Conservation (phyloP, 1,139 yeast genomes). For the Wickerhamomyces sp. region DNA sequence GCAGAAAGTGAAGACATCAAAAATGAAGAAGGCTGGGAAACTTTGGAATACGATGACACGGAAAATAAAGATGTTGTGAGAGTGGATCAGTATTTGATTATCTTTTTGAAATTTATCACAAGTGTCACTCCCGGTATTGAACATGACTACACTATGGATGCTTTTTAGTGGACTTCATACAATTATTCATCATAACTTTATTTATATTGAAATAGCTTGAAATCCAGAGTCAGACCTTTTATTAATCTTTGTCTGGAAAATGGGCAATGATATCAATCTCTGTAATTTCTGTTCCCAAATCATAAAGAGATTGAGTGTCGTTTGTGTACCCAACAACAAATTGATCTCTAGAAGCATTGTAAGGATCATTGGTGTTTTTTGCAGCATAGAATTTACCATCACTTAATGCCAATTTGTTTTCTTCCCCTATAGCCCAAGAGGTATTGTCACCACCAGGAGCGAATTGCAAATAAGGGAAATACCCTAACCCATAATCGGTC, state of each 20-base stretch:
- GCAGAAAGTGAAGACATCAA: constrained; percentile 31
- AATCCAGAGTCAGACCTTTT: no score
- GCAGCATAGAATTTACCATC: constrained; percentile 9
- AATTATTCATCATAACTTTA: no score
- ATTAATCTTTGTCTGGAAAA: background rate
- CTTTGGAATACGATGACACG: constrained; percentile 32
- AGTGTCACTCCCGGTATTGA: constrained; percentile 98
- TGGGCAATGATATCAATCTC: background rate
- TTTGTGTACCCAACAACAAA: constrained; percentile 8
- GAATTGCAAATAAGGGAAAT: constrained; percentile 11
- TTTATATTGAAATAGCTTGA: no score
- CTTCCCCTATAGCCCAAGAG: constrained; percentile 4
- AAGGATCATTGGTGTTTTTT: constrained; percentile 14
- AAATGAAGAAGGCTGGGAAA: constrained; percentile 48
- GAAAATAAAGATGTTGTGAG: constrained; percentile 51
- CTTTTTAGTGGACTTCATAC: constrained; percentile 14
- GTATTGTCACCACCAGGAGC: constrained; percentile 4
- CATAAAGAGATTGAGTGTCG: background rate
- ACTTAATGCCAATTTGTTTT: background rate
- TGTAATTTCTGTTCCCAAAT: background rate
- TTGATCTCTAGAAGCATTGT: constrained; percentile 5
- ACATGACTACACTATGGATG: constrained; percentile 93
- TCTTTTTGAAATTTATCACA: constrained; percentile 88
- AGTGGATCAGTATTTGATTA: constrained; percentile 85
- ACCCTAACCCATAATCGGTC: background rate